These are phyloP conservation scores for Coemansia sp. DNA, from an alignment of 192 early-diverging fungal species.

Conservation along the genomic window DNA sequence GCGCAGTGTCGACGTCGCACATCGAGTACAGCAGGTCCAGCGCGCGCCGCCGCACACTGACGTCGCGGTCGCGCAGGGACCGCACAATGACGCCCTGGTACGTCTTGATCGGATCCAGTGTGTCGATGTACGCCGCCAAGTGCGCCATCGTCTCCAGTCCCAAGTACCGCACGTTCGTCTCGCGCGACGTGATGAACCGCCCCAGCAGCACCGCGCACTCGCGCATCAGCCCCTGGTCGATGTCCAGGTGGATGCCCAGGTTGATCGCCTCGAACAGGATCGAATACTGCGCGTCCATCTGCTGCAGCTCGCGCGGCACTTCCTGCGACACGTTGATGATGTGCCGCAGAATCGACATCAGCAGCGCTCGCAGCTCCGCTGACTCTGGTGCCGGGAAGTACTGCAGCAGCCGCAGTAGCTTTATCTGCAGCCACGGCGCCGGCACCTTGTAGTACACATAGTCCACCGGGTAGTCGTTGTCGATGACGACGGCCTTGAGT, in stretches of 20 bases:
- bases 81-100: slow-evolving; percentile 86
- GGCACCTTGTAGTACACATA: slow-evolving; percentile 99
- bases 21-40: slow-evolving; percentile 96
- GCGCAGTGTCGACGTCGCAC: slow-evolving; percentile 88
- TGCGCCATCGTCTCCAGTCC: slow-evolving; percentile 98
- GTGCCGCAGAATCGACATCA: slow-evolving; percentile 75
- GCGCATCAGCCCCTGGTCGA: slow-evolving; percentile 79
- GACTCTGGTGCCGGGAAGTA: slow-evolving; percentile 89
- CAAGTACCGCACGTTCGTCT: slow-evolving; percentile 97
- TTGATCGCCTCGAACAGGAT: slow-evolving; percentile 98
- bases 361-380: slow-evolving; percentile 55
- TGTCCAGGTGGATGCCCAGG: slow-evolving; percentile 89
- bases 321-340: slow-evolving; percentile 87
- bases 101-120: slow-evolving; percentile 76
- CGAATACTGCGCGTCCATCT: slow-evolving; percentile 97
- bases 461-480: slow-evolving; percentile 77
- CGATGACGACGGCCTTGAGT: slow-evolving; percentile 82
- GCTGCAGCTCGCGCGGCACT: slow-evolving; percentile 91
- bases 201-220: slow-evolving; percentile 84
- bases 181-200: slow-evolving; percentile 88
- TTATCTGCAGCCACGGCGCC: slow-evolving; percentile 97
- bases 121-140: slow-evolving; percentile 78
- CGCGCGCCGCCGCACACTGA: slow-evolving; percentile 92
- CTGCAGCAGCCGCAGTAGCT: slow-evolving; percentile 89
- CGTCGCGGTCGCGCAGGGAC: slow-evolving; percentile 94